Evolutionary conservation across 345 rosid species (phyloP).

Genomic region (Eucalyptus lansdowneana): DNA sequence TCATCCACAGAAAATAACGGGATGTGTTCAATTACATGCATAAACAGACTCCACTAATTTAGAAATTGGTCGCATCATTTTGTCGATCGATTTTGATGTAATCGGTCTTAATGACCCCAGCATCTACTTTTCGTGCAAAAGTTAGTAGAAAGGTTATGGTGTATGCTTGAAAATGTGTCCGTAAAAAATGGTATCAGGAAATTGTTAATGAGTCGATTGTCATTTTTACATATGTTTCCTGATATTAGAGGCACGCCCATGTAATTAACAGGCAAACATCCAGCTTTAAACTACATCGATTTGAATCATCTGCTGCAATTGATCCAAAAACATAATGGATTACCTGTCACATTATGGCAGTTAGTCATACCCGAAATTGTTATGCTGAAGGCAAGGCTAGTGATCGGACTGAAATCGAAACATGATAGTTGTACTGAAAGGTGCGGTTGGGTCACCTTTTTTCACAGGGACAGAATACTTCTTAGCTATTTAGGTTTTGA

Average conservation of each 20-base stretch:
- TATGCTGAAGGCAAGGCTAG: not conserved
- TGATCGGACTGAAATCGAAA: not conserved
- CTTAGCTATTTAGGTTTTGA: not conserved
- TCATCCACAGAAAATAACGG: not conserved
- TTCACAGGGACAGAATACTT: not conserved
- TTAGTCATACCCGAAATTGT: not conserved
- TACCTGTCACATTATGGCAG: not conserved
- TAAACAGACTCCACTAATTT: not conserved
- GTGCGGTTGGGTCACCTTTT: not conserved
- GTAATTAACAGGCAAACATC: not conserved
- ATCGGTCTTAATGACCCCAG: not conserved
- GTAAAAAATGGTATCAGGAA: not conserved
- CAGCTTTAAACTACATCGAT: not conserved
- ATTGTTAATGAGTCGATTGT: not conserved
- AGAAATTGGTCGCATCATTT: not conserved
- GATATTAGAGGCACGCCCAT: not conserved
- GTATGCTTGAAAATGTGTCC: not conserved
- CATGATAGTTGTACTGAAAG: not conserved
- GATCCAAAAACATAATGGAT: not conserved
- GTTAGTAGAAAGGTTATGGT: not conserved
- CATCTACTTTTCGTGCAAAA: not conserved
- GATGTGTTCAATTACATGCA: not conserved
- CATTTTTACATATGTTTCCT: not conserved
- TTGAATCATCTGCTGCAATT: not conserved
- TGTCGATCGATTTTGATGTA: not conserved